These are phyloP conservation scores for Baorangia bicolor DNA, from an alignment of 768 basidiomycete species.

Conservation along the genomic window DNA sequence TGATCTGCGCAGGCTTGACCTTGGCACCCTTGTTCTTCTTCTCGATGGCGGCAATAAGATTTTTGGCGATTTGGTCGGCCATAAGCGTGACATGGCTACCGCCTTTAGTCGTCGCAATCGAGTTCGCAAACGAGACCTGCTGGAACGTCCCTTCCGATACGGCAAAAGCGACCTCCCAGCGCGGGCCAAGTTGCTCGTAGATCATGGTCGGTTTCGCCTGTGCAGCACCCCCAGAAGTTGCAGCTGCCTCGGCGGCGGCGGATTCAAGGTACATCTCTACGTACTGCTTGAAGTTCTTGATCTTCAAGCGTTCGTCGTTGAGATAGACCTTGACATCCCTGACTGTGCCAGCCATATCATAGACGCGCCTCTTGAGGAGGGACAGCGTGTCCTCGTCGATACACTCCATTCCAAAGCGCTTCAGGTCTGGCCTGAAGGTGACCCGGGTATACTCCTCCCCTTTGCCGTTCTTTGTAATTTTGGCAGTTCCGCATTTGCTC, in stretches of 20 bases:
- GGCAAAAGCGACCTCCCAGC: conserved; percentile 96
- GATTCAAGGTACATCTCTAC: conserved; percentile 90
- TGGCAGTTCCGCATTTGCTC: conserved; percentile 81
- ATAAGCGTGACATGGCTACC: conserved; percentile 89
- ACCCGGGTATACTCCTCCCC: conserved; percentile 92
- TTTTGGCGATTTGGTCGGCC: conserved; percentile 87
- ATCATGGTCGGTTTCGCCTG: conserved; percentile 74
- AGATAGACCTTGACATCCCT: conserved; percentile 91
- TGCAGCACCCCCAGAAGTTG: conserved; percentile 75
- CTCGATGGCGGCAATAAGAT: conserved; percentile 72
- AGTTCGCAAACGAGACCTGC: conserved; percentile 97
- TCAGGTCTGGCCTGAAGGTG: conserved; percentile 90
- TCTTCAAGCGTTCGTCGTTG: conserved; percentile 87
- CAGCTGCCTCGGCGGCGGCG: conserved; percentile 64
- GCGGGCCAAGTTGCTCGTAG: conserved; percentile 73
- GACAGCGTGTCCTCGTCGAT: conserved; percentile 93
- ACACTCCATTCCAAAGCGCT: conserved; percentile 84
- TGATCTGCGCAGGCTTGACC: conserved; percentile 90
- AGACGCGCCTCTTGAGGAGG: conserved; percentile 89
- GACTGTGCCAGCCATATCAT: conserved; percentile 95
- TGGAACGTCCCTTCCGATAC: conserved; percentile 91
- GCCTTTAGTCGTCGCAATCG: conserved; percentile 94
- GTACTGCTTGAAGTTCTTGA: conserved; percentile 96
- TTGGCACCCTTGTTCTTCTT: conserved; percentile 99
- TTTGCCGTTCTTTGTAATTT: conserved; percentile 88